These are phyloP conservation scores for Ambrosia hybrid DNA, from an alignment of 140 eudicot genomes.

Conservation along the genomic window DNA sequence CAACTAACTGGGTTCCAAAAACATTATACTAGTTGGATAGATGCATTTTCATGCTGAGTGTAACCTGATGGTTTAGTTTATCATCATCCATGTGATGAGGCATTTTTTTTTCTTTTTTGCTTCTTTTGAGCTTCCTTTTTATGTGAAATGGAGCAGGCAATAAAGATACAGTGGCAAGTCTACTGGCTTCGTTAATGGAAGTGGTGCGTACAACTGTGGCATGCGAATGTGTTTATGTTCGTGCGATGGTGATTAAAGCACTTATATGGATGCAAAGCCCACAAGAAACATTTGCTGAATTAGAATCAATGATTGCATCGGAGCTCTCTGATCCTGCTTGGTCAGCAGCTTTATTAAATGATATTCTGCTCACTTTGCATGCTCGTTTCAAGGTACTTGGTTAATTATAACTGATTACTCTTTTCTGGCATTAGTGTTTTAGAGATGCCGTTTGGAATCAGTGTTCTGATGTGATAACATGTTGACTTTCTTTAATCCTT, in stretches of 20 bases:
- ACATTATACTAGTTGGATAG: background rate
- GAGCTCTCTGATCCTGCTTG: slow-evolving; percentile 98
- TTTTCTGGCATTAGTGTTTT: background rate
- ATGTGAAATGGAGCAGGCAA: slow-evolving; percentile 54
- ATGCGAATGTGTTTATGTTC: slow-evolving; percentile 97
- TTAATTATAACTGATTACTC: background rate
- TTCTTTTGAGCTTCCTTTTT: slow-evolving; percentile 28
- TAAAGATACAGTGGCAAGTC: slow-evolving; percentile 71
- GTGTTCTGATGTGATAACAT: background rate
- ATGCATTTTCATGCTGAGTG: slow-evolving; percentile 4
- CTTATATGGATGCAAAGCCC: slow-evolving; percentile 99
- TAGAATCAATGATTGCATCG: slow-evolving; percentile 81
- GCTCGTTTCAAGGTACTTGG: slow-evolving; percentile 91
- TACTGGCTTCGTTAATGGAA: slow-evolving; percentile 91
- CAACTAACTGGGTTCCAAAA: background rate
- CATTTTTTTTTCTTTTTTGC: slow-evolving; percentile 25
- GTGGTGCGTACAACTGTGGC: slow-evolving; percentile 95
- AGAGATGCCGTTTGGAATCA: background rate
- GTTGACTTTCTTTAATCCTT: slow-evolving; percentile 4
- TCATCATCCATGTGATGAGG: slow-evolving; percentile 9
- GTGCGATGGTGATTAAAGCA: slow-evolving; percentile 97
- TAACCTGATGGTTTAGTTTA: slow-evolving; percentile 7
- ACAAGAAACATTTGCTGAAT: slow-evolving; percentile 78
- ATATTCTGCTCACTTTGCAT: slow-evolving; percentile 88
- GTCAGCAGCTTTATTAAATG: slow-evolving; percentile 86